A percentile compares a stretch with the other conserved stretches of the same genome.
Evolutionary conservation across 768 basidiomycete genomes (phyloP).

Genomic region (Pulveroboletus sp.): DNA sequence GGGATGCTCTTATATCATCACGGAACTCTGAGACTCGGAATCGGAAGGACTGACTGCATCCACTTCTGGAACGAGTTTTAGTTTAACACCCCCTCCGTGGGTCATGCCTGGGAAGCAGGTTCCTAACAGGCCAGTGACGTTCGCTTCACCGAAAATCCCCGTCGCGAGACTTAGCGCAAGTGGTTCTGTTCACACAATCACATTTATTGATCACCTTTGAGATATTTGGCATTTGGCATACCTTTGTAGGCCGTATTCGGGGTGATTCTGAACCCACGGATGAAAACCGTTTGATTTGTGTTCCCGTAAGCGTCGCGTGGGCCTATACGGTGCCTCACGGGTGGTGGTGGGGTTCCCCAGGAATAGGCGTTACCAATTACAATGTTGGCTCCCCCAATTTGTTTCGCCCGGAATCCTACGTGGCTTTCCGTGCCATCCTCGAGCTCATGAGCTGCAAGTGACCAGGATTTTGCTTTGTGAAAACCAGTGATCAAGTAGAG

Average conservation of each 20-base stretch:
- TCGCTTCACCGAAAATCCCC: too few species aligned
- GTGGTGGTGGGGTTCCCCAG: too few species aligned
- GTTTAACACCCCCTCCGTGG: not conserved
- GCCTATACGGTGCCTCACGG: too few species aligned
- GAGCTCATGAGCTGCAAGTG: constrained; percentile 16
- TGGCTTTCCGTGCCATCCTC: not conserved
- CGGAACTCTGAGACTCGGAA: too few species aligned
- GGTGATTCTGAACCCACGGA: constrained; percentile 26
- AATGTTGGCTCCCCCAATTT: not conserved
- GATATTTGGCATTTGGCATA: too few species aligned
- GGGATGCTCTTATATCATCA: too few species aligned
- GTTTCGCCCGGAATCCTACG: constrained; percentile 7
- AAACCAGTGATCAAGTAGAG: constrained; percentile 24
- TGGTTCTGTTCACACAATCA: too few species aligned
- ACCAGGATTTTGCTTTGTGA: constrained; percentile 22
- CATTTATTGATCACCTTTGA: not conserved
- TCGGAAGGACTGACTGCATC: not conserved
- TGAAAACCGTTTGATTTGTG: constrained; percentile 26
- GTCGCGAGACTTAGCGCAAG: too few species aligned
- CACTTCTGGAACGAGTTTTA: not conserved
- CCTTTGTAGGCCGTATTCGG: constrained; percentile 5
- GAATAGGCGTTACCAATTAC: too few species aligned
- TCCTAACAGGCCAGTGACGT: too few species aligned
- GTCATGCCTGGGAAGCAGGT: too few species aligned
- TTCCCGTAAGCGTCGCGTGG: not conserved